These are phyloP conservation scores for Phytophthora parvispora DNA, from an alignment of 352 stramenopile genomes.

Conservation along the genomic window DNA sequence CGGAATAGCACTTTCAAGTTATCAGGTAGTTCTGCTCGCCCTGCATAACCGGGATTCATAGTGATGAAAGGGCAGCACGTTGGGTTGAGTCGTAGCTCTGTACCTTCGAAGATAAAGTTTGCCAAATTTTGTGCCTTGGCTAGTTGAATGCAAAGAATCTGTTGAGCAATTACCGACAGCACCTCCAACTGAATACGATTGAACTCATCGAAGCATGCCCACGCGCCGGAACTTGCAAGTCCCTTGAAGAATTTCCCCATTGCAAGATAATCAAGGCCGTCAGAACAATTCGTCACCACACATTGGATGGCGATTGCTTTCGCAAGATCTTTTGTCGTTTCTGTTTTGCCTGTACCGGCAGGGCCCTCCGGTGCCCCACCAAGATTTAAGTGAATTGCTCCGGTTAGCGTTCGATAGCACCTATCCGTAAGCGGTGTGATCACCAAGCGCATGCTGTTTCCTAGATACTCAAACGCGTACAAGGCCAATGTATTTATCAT, in stretches of 20 bases:
- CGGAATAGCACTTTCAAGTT: conserved; percentile 96
- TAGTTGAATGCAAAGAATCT: conserved; percentile 94
- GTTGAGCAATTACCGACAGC: conserved; percentile 93
- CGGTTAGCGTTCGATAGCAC: conserved; percentile 94
- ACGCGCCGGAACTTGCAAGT: conserved; percentile 90
- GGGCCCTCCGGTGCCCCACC: conserved; percentile 92
- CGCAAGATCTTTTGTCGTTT: conserved; percentile 94
- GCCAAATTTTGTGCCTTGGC: conserved; percentile 82
- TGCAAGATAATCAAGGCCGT: conserved; percentile 92
- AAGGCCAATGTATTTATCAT: conserved; percentile 95
- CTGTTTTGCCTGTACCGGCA: conserved; percentile 93
- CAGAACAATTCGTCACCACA: conserved; percentile 95
- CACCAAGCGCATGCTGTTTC: conserved; percentile 93
- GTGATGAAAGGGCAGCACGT: conserved; percentile 96
- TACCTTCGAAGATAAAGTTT: conserved; percentile 94
- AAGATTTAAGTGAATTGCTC: conserved; percentile 93
- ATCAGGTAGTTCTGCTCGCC: conserved; percentile 91
- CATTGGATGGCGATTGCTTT: conserved; percentile 96
- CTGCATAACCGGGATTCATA: conserved; percentile 94
- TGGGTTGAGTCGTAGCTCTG: conserved; percentile 88
- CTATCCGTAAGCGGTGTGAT: conserved; percentile 95
- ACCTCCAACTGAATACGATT: conserved; percentile 96
- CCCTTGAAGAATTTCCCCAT: conserved; percentile 97
- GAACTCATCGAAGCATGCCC: conserved; percentile 96
- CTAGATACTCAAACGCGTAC: conserved; percentile 95